Base-by-base conservation (phyloP, 306 rosid species). In the Vigna radiata region DNA sequence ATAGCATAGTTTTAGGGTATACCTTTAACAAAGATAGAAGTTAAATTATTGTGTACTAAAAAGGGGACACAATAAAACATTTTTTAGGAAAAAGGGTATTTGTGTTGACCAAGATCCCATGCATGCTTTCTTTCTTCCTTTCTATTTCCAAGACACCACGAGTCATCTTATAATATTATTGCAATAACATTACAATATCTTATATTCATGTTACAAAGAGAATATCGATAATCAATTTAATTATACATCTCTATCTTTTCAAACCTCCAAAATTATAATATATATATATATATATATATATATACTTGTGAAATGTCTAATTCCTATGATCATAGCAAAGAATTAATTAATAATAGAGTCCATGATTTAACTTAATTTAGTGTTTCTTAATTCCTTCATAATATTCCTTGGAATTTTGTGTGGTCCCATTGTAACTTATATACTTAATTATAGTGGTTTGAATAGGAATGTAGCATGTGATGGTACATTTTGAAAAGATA, bases 101-200 rank as follows among this genome's bases (percentile, higher is more conserved):
- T 55, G 78, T 81, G 78, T 88, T 84, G 87, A 84, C 88, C 81
- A 48, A 50, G 85, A 83, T 84, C 88, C 84, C 70, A 41, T 65
- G 70, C 88, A 81, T 86, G 80, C 81, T 77, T 55, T 56, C 67
- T 33, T 64, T 39, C 47, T 4, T 56, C 36, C 63, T 86, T 85
- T 81, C 39, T 74, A 66, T 87, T 85, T 86, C 86, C 93, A 84
- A 88, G 93, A 90, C 73, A 70, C 76, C 96, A 90, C 96, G 93
- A 88, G 91, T 76, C 83, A 54, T 80, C 33, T 55, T 63, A 75
- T 83, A 64, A 61, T 68, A 81, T 61, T 44, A 11, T 44, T 10
- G 12, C 8, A 41, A 41, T 8, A 63, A 76, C 16, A 78, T 56
- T 73, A 71, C 66, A 73, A 77, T 25, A 25, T 0, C 3, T 25